Base-by-base conservation (phyloP, 164 flowering plant species). In the Magnolia sinica region DNA sequence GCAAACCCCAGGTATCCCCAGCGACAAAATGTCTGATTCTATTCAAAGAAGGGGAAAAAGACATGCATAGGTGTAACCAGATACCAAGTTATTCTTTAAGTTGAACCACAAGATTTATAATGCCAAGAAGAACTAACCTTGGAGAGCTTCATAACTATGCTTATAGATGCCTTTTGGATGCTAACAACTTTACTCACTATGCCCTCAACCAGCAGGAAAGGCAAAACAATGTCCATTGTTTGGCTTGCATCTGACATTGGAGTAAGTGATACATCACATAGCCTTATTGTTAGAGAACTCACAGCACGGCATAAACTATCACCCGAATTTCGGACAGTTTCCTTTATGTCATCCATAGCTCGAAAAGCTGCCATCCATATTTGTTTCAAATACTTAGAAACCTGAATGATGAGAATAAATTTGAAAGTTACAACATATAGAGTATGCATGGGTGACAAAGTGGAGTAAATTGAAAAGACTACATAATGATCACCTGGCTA, bases 311-410 rank as follows among this genome's bases (percentile, higher is more conserved):
- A 96, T 82, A 96, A 85, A 76, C 92, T 92, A 70, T 94, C 98
- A 65, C 98, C 99, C 78, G 99, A 87, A 82, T 81, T 91, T 79
- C 99, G 83, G 67, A 96, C 99, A 71, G 98, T 92, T 77, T 96
- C 99, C 84, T 96, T 96, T 80, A 96, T 92, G 85, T 96, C 99
- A 88, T 96, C 99, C 98, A 96, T 94, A 69, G 97, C 96, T 64
- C 98, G 97, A 73, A 92, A 96, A 76, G 99, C 92, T 52, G 90
- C 93, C 4, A 76, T 84, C 99, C 99, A 96, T 78, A 96, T 79
- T 76, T 81, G 87, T 76, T 82, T 92, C 81, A 96, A 82, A 88
- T 92, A 91, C 82, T 91, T 90, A 63, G 86, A 89, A 24, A 96
- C 90, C 99, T 95, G 81, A 37, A 80, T 73, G 50, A 51, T 19